Base-by-base conservation (phyloP, 2,329 filamentous ascomycete species). In the Davidsoniella neocaledoniae region DNA sequence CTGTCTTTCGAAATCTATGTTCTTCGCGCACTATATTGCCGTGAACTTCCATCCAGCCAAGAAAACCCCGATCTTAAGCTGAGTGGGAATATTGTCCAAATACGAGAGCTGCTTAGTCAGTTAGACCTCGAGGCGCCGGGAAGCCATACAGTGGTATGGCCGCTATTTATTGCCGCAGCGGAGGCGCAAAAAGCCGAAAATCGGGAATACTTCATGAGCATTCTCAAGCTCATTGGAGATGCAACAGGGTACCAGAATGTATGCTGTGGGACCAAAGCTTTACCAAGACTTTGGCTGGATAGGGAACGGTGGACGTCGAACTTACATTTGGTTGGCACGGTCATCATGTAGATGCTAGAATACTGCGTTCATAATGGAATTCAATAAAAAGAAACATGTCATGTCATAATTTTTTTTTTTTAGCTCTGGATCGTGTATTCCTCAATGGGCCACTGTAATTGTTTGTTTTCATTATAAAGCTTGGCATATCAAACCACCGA, bases 211-310 rank as follows among this genome's bases (percentile, higher is more conserved):
- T 48, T 48, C n/a, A 17, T 16, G 3, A 37, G 37, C 8, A 25
- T 48, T 6, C 41, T 48, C 12, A 23, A 38, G 23, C 23, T 17
- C 16, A 48, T 48, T 42, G 46, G 46, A 6, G 37, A 48, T 8
- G 12, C 38, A 4, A 48, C 46, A 9, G 46, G 46, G 10, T 48
- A 48, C 19, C 23, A 29, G 46, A 48, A 48, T 39, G 46, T 48
- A 6, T 8, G 21, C 10, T 29, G 46, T 25, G 46, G 46, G 21
- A 4, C 43, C 10, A 29, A 42, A 19, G 17, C 21, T 19, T 33
- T 48, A 38, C 37, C 37, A 5, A 41, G n/a, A 23, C 29, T 48
- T 21, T 48, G 46, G 46, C 9, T 14, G n/a, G 37, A 25, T 23
- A 19, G 46, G 14, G 37, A 29, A 12, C 5, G 14, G 21, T 48